Evolutionary conservation across 306 rosid genomes (phyloP), one percentile per base, ranked within the genome.

Genomic region (Cicer chorassanicum): DNA sequence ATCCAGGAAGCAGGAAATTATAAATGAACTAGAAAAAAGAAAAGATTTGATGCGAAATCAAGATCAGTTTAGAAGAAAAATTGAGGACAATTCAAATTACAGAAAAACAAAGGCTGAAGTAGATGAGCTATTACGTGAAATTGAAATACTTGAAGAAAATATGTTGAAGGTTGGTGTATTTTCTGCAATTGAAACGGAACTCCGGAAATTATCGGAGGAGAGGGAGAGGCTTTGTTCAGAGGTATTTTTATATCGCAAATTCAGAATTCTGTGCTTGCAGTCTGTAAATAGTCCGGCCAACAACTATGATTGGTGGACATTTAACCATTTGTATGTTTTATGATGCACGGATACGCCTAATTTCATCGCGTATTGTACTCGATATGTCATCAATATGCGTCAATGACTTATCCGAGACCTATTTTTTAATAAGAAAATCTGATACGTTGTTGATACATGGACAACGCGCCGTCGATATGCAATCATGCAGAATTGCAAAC

Each of bases 91-190:
- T 84, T 68, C 91, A 84, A 86, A 88, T 77, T 91, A 91, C 81
- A 83, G 98, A 77, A 84, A 86, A 82, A 93, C 88, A n/a, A 93
- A 87, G 82, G 91, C 94, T 80, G 84, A 87, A 14, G 94, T 93
- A 60, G 94, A 91, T 74, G 72, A 82, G 70, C 94, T 91, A 68
- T 57, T 80, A 36, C 39, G 7, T 55, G 97, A 91, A 81, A 85
- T 93, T 80, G 98, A 88, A 76, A 83, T 76, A 29, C 78, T 91
- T n/a, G 97, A 93, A 88, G 94, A 84, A 70, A 86, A 65, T 71
- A 87, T 89, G 51, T 65, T 86, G 76, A 82, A 83, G 85, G 82
- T 81, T 45, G 98, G 98, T 66, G 90, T 82, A 71, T 66, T 87
- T 55, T 79, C 84, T 8, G 36, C 87, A 11, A 0, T 82, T 77